phyloP scores from a whole-genome alignment of 2,329 filamentous ascomycete species.

The Chaetothyriales sp. region DNA sequence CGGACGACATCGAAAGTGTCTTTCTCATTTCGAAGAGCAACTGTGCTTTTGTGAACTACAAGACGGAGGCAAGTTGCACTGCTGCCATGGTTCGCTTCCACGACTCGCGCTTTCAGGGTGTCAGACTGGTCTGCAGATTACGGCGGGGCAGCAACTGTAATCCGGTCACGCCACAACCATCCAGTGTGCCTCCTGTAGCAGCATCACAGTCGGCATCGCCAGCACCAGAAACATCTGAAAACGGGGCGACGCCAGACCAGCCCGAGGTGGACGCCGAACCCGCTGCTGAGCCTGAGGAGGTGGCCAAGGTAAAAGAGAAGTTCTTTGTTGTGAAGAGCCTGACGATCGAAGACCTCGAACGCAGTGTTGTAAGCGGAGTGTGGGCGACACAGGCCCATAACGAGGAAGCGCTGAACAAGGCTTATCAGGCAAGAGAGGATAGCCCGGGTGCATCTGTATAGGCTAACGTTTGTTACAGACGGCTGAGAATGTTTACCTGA shows the following conservation, averaged over 20 bases:
- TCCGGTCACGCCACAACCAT: conserved; percentile 17
- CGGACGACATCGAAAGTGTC: conserved; percentile 65
- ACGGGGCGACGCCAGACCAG: conserved; percentile 2
- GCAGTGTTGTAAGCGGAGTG: conserved; percentile 72
- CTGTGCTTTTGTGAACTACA: conserved; percentile 93
- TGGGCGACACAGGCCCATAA: conserved; percentile 96
- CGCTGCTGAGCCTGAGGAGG: conserved; percentile 7
- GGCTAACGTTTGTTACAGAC: conserved; percentile 36
- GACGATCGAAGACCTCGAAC: conserved; percentile 76
- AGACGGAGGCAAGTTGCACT: conserved; percentile 60
- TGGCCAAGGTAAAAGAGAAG: conserved; percentile 46
- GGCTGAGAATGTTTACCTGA: conserved; percentile 71
- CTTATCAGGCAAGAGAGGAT: conserved; percentile 52
- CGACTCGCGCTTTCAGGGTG: conserved; percentile 76
- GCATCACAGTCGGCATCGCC: conserved; percentile 39
- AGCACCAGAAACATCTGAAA: conserved; percentile 14
- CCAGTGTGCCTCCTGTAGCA: conserved; percentile 29
- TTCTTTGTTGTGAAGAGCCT: conserved; percentile 92
- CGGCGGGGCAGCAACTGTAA: conserved; percentile 42
- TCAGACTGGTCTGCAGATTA: conserved; percentile 72
- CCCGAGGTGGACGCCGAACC: conserved; percentile 9
- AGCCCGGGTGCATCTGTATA: not conserved
- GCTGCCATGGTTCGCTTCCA: conserved; percentile 73
- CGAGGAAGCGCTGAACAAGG: conserved; percentile 66
- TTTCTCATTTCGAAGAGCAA: conserved; percentile 96